phyloP scores from a whole-genome alignment of 2,329 filamentous ascomycete species.

The Aspergillus eucalypticola region DNA sequence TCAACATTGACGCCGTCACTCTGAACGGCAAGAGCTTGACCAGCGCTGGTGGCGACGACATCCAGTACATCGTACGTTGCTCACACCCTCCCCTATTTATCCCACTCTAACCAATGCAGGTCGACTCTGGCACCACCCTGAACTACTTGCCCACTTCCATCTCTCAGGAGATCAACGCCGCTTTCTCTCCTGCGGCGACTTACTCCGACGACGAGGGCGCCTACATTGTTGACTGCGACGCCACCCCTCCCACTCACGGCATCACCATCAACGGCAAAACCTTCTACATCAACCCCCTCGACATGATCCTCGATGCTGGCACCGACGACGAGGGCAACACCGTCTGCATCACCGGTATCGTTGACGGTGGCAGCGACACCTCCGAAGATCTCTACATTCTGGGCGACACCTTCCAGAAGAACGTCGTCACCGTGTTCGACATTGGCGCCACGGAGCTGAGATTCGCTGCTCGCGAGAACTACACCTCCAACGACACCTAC shows the following conservation, averaged over 20 bases:
- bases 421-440: slow-evolving; percentile 53
- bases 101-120: background rate
- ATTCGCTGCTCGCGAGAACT: slow-evolving; percentile 14
- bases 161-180: slow-evolving; percentile 39
- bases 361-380: slow-evolving; percentile 15
- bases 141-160: slow-evolving; percentile 40
- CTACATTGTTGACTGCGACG: slow-evolving; percentile 47
- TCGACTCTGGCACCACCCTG: slow-evolving; percentile 31
- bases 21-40: slow-evolving; percentile 13
- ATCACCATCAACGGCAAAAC: slow-evolving; percentile 41
- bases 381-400: slow-evolving; percentile 22
- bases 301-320: slow-evolving; percentile 30
- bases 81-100: background rate
- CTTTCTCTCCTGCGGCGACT: slow-evolving; percentile 44
- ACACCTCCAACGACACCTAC: slow-evolving; percentile 8
- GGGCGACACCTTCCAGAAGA: slow-evolving; percentile 51
- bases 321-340: slow-evolving; percentile 16
- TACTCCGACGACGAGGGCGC: slow-evolving; percentile 32
- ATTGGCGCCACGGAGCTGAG: slow-evolving; percentile 48
- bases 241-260: slow-evolving; percentile 43
- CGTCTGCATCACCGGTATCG: slow-evolving; percentile 21
- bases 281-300: slow-evolving; percentile 30
- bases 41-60: background rate
- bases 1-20: slow-evolving; percentile 20
- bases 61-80: slow-evolving; percentile 13